Base-by-base conservation (phyloP, 2,329 filamentous ascomycete genomes). In the Penicillium vulpinum region DNA sequence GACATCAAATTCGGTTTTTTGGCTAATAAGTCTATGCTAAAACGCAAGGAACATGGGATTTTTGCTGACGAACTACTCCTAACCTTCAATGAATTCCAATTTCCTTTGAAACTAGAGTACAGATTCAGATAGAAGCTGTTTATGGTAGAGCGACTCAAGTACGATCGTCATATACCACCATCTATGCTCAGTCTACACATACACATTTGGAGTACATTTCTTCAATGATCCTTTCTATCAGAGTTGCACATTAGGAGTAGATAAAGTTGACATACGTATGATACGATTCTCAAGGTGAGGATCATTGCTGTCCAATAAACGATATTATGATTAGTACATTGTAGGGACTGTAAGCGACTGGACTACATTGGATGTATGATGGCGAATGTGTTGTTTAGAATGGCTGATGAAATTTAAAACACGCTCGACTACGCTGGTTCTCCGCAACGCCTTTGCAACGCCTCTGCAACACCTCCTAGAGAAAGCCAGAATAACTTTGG, bases 391-490 rank as follows among this genome's bases (percentile, higher is more conserved):
- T 26, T 36, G 31, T 18, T 39, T 28, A 15, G 36, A 43, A 26
- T 33, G 33, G 13, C 26, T 18, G 21, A 21, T 22, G 9, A 13
- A 22, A 31, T 16, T 11, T 11, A n/a, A 29, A 28, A 35, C 36
- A 35, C 38, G 15, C 45, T 15, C 31, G 11, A n/a, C n/a, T n/a
- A n/a, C n/a, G n/a, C n/a, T n/a, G n/a, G n/a, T n/a, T n/a, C n/a
- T n/a, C n/a, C n/a, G n/a, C n/a, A n/a, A n/a, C n/a, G n/a, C n/a
- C n/a, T n/a, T n/a, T n/a, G n/a, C n/a, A n/a, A n/a, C n/a, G n/a
- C n/a, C n/a, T 66, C 64, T 60, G 54, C 49, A 64, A 64, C 45
- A 49, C 54, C 49, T 45, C 48, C 47, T 55, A 39, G 39, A 36
- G 18, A 43, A 56, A 57, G 35, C 41, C 39, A 54, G 24, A 35